These are phyloP conservation scores for Phialophora verrucosa DNA, from an alignment of 2,329 filamentous ascomycete genomes.

Conservation along the genomic window DNA sequence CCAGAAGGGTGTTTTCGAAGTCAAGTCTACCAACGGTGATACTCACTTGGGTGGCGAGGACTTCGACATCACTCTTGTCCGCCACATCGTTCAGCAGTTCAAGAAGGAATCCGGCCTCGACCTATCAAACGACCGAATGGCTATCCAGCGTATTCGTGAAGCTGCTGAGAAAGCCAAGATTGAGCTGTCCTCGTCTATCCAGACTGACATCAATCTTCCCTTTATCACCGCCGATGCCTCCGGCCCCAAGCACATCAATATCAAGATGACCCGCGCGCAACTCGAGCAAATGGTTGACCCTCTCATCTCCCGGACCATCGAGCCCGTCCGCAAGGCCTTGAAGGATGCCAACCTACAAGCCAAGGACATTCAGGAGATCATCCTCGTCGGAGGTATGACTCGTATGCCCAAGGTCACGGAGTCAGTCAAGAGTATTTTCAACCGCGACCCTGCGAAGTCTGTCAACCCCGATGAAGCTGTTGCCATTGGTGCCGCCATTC, in stretches of 20 bases:
- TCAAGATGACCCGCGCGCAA: conserved; percentile 88
- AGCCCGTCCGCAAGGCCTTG: conserved; percentile 93
- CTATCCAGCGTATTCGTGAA: conserved; percentile 98
- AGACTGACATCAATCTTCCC: conserved; percentile 97
- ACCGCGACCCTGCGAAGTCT: conserved; percentile 94
- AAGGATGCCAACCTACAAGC: conserved; percentile 92
- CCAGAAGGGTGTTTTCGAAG: conserved; percentile 96
- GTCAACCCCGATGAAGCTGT: conserved; percentile 99
- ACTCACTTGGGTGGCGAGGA: conserved; percentile 98
- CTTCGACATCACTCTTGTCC: conserved; percentile 93
- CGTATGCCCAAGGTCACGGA: conserved; percentile 98
- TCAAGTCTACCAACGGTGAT: conserved; percentile 99
- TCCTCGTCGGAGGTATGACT: conserved; percentile 98
- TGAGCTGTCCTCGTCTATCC: conserved; percentile 90
- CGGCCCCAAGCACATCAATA: conserved; percentile 98
- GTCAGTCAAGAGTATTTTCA: conserved; percentile 96
- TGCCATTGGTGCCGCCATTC: conserved; percentile 94
- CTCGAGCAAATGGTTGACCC: conserved; percentile 92
- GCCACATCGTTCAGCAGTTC: conserved; percentile 91
- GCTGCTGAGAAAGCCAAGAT: conserved; percentile 99
- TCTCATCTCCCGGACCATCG: conserved; percentile 82
- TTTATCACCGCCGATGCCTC: conserved; percentile 97
- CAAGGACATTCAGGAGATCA: conserved; percentile 96
- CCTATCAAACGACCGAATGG: conserved; percentile 91
- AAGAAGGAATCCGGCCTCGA: conserved; percentile 95